Conservation (phyloP, 2,329 filamentous ascomycete genomes). For the Diplodia sapinea region DNA sequence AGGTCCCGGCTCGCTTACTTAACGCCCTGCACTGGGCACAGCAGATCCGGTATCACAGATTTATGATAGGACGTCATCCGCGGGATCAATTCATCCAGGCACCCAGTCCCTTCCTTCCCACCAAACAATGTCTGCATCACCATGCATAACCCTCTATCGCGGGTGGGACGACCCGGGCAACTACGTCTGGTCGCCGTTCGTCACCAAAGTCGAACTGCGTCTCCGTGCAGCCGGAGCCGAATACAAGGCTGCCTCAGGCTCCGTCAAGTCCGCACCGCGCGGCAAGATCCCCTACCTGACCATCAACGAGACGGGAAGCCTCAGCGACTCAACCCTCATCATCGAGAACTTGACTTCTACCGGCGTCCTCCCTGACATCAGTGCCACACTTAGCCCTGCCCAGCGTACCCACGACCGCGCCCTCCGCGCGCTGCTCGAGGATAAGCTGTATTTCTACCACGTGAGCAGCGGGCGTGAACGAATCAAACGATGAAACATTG, state of each 20-base stretch:
- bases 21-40: not conserved
- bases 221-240: slow-evolving; percentile 59
- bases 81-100: not conserved
- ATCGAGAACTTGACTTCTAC: slow-evolving; percentile 52
- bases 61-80: not conserved
- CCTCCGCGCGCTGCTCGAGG: slow-evolving; percentile 62
- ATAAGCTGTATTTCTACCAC: slow-evolving; percentile 65
- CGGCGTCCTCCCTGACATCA: slow-evolving; percentile 57
- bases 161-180: slow-evolving; percentile 52
- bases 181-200: slow-evolving; percentile 67
- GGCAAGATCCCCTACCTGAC: slow-evolving; percentile 67
- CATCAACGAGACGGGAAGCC: slow-evolving; percentile 33
- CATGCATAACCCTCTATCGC: slow-evolving; percentile 55
- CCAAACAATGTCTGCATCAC: not conserved
- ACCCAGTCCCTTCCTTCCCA: not conserved
- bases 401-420: slow-evolving; percentile 58
- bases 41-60: not conserved
- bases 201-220: slow-evolving; percentile 66
- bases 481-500: slow-evolving; percentile 7
- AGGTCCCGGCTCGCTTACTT: not conserved
- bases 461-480: slow-evolving; percentile 38
- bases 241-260: slow-evolving; percentile 57
- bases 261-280: slow-evolving; percentile 54
- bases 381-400: slow-evolving; percentile 48
- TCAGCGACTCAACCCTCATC: slow-evolving; percentile 65